phyloP scores from a whole-genome alignment of 768 basidiomycete genomes.

The Tricholoma sp. region DNA sequence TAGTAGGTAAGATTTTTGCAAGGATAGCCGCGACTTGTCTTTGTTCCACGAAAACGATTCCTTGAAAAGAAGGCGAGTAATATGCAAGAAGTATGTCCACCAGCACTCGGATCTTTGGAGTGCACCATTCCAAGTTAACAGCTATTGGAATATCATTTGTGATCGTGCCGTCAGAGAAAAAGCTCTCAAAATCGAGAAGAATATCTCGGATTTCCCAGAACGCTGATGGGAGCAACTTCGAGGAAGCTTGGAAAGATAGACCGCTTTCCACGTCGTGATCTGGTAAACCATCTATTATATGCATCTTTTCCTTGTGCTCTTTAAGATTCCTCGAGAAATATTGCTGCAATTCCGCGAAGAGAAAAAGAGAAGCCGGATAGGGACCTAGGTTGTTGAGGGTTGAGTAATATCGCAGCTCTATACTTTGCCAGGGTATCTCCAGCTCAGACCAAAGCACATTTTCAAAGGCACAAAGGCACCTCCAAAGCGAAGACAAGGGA shows the following conservation, averaged over 20 bases:
- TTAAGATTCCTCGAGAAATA: slow-evolving; percentile 37
- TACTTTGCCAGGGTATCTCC: slow-evolving; percentile 51
- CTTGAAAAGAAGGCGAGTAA: slow-evolving; percentile 57
- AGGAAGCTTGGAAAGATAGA: slow-evolving; percentile 10
- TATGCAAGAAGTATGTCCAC: slow-evolving; percentile 55
- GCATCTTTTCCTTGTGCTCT: slow-evolving; percentile 12
- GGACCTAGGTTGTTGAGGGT: slow-evolving; percentile 64
- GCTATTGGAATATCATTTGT: slow-evolving; percentile 30
- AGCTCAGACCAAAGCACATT: slow-evolving; percentile 45
- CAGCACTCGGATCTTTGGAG: slow-evolving; percentile 65
- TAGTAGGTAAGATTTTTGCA: slow-evolving; percentile 53
- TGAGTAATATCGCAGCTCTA: slow-evolving; percentile 57
- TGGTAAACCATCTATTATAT: slow-evolving; percentile 1
- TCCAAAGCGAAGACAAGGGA: slow-evolving; percentile 41
- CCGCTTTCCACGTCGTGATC: slow-evolving; percentile 16
- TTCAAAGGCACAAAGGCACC: slow-evolving; percentile 32
- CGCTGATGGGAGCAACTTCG: slow-evolving; percentile 30
- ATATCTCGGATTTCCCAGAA: slow-evolving; percentile 30
- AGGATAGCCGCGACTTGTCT: slow-evolving; percentile 73
- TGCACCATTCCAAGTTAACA: slow-evolving; percentile 57
- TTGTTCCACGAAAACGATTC: slow-evolving; percentile 85
- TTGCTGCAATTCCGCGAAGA: slow-evolving; percentile 54
- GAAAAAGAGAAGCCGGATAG: slow-evolving; percentile 69
- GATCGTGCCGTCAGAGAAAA: slow-evolving; percentile 37
- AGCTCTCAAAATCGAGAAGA: slow-evolving; percentile 41